Percentiles rank a stretch among this genome's conserved stretches.
Evolutionary conservation across 805 yeast species (phyloP).

Genomic region (Candida orba): DNA sequence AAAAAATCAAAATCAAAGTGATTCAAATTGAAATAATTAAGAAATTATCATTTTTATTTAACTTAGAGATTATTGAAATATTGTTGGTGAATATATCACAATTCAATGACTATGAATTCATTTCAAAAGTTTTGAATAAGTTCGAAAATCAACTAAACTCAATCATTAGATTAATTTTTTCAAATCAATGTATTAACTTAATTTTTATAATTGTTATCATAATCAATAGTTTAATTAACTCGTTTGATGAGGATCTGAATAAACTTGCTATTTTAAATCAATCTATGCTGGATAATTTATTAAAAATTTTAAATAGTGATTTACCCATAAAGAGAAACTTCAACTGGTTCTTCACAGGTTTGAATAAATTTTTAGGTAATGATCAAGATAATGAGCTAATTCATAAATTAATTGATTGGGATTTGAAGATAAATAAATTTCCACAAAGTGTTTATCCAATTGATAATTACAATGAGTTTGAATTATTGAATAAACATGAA

Average conservation of each 20-base stretch:
- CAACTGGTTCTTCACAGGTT: constrained; percentile 43
- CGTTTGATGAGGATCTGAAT: constrained; percentile 10
- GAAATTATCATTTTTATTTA: constrained; percentile 40
- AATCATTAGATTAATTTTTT: constrained; percentile 35
- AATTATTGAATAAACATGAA: constrained; percentile 33
- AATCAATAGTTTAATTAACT: constrained; percentile 34
- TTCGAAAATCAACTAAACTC: constrained; percentile 20
- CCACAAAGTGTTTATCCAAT: constrained; percentile 14
- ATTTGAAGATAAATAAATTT: constrained; percentile 2
- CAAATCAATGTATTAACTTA: constrained; percentile 42
- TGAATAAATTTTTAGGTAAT: constrained; percentile 48
- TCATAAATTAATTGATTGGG: constrained; percentile 30
- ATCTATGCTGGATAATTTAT: constrained; percentile 24
- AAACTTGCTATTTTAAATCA: constrained; percentile 9
- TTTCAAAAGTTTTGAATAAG: constrained; percentile 1
- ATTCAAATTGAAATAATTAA: constrained; percentile 43
- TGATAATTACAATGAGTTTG: constrained; percentile 6
- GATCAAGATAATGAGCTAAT: constrained; percentile 30
- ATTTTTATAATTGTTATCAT: constrained; percentile 49
- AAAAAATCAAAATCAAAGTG: constrained; percentile 23
- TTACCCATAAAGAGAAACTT: constrained; percentile 29
- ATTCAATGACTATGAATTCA: constrained; percentile 7
- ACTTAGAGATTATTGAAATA: constrained; percentile 51
- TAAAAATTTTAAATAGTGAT: constrained; percentile 35
- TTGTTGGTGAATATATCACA: constrained; percentile 21